phyloP scores from a whole-genome alignment of 768 basidiomycete species.

The Crucibulum laeve region DNA sequence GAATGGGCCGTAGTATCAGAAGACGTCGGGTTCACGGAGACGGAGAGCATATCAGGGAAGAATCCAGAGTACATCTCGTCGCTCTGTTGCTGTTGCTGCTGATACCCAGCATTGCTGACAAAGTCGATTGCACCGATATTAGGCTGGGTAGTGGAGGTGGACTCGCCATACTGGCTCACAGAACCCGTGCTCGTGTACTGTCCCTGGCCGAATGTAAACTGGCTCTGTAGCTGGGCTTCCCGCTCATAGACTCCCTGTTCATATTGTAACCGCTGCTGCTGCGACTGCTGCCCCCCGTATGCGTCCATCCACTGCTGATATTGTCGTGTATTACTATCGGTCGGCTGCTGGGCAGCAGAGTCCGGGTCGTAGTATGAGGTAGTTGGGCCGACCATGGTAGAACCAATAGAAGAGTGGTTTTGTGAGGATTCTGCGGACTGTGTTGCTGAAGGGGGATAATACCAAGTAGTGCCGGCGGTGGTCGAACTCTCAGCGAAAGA shows the following conservation, averaged over 20 bases:
- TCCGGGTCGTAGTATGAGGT: conserved; percentile 52
- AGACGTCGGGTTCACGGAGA: conserved; percentile 11
- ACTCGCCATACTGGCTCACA: conserved; percentile 16
- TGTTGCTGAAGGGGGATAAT: conserved; percentile 9
- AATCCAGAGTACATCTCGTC: conserved; percentile 15
- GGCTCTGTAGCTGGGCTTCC: conserved; percentile 16
- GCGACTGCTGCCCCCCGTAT: conserved; percentile 21
- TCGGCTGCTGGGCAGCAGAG: conserved; percentile 21
- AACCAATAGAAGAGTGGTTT: conserved; percentile 14
- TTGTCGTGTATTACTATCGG: conserved; percentile 23
- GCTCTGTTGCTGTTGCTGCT: conserved; percentile 3
- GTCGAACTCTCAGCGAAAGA: conserved; percentile 8
- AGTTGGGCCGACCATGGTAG: conserved; percentile 51
- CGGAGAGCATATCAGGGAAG: conserved; percentile 16
- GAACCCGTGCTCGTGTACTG: conserved; percentile 19
- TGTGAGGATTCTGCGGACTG: conserved; percentile 6
- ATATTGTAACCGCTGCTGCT: conserved; percentile 5
- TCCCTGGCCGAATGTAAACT: conserved; percentile 20
- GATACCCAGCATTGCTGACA: conserved; percentile 1
- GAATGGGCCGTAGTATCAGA: conserved; percentile 11
- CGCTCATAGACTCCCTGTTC: conserved; percentile 13
- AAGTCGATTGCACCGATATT: conserved; percentile 8
- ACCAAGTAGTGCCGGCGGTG: conserved; percentile 12
- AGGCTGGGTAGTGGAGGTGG: conserved; percentile 16
- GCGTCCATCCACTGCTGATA: conserved; percentile 40